Evolutionary conservation across 805 yeast species (phyloP).

Genomic region (Pachysolen tannophilus): DNA sequence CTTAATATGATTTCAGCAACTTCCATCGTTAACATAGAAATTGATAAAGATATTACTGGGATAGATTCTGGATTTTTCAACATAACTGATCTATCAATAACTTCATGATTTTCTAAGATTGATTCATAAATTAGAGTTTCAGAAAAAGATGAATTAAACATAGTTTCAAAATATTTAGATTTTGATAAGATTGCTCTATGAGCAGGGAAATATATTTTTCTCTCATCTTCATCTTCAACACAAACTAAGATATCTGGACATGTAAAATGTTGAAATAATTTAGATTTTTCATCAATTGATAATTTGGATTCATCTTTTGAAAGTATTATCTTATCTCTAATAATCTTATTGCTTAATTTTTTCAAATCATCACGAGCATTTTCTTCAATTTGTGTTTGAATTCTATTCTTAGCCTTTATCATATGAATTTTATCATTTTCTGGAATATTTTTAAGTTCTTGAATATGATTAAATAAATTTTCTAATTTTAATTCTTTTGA

Average conservation of each 20-base stretch:
- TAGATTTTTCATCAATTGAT: conserved; percentile 15
- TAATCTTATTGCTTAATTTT: conserved; percentile 20
- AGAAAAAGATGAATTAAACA: conserved; percentile 47
- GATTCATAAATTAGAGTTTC: conserved; percentile 19
- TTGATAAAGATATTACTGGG: conserved; percentile 16
- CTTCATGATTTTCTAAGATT: conserved; percentile 12
- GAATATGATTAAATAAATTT: conserved; percentile 29
- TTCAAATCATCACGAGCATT: conserved; percentile 27
- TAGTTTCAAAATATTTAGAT: conserved; percentile 54
- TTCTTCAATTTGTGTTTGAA: conserved; percentile 26
- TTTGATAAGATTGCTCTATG: conserved; percentile 55
- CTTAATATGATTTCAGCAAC: conserved; percentile 44
- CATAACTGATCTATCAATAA: conserved; percentile 15
- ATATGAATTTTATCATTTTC: conserved; percentile 10
- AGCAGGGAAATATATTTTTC: conserved; percentile 42
- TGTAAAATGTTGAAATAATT: conserved; percentile 16
- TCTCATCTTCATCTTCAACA: conserved; percentile 17
- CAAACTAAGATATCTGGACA: conserved; percentile 43
- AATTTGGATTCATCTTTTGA: conserved; percentile 5
- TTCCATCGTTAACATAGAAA: conserved; percentile 10
- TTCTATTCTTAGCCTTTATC: conserved; percentile 24
- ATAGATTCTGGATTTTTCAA: conserved; percentile 9
- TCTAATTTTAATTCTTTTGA: conserved; percentile 26
- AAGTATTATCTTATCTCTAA: conserved; percentile 15
- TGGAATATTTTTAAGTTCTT: conserved; percentile 18